Evolutionary conservation across 208 protist species (phyloP).

Genomic region (Crithidia bombi): DNA sequence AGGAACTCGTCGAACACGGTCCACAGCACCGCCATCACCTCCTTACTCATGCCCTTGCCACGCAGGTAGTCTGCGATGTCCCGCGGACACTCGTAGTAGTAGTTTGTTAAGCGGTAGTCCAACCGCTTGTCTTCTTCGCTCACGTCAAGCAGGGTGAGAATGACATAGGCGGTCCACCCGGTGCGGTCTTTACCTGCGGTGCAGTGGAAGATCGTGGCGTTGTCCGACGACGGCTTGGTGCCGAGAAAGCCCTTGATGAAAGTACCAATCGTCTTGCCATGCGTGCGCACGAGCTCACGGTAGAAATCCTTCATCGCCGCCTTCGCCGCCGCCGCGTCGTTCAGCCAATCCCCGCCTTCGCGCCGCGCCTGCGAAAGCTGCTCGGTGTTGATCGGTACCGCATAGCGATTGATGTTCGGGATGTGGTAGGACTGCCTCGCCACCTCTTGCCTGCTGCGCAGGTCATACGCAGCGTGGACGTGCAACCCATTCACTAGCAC

Average conservation of each 20-base stretch:
- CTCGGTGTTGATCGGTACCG: slow-evolving; percentile 29
- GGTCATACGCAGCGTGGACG: slow-evolving; percentile 44
- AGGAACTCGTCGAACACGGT: slow-evolving; percentile 31
- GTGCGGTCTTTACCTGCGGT: slow-evolving; percentile 58
- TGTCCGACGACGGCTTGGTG: slow-evolving; percentile 20
- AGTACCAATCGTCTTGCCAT: slow-evolving; percentile 24
- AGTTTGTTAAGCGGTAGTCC: slow-evolving; percentile 48
- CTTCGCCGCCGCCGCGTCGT: slow-evolving; percentile 12
- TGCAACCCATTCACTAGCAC: slow-evolving; percentile 41
- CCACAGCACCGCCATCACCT: slow-evolving; percentile 34
- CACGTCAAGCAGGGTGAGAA: slow-evolving; percentile 43
- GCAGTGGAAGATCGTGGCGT: slow-evolving; percentile 50
- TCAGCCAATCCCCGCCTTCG: slow-evolving; percentile 22
- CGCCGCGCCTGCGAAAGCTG: slow-evolving; percentile 10
- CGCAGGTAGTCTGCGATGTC: slow-evolving; percentile 23
- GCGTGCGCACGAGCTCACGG: slow-evolving; percentile 16
- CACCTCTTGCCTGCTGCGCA: slow-evolving; percentile 33
- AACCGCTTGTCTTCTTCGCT: slow-evolving; percentile 25
- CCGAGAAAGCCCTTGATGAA: slow-evolving; percentile 38
- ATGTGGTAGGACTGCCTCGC: slow-evolving; percentile 33
- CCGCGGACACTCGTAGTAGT: slow-evolving; percentile 25
- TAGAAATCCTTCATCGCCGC: slow-evolving; percentile 32
- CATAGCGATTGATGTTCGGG: slow-evolving; percentile 30
- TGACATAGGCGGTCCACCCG: slow-evolving; percentile 33
- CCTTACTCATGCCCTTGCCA: slow-evolving; percentile 27